phyloP scores from a whole-genome alignment of 768 basidiomycete genomes.

The Porphyrellus cyaneotinctus region DNA sequence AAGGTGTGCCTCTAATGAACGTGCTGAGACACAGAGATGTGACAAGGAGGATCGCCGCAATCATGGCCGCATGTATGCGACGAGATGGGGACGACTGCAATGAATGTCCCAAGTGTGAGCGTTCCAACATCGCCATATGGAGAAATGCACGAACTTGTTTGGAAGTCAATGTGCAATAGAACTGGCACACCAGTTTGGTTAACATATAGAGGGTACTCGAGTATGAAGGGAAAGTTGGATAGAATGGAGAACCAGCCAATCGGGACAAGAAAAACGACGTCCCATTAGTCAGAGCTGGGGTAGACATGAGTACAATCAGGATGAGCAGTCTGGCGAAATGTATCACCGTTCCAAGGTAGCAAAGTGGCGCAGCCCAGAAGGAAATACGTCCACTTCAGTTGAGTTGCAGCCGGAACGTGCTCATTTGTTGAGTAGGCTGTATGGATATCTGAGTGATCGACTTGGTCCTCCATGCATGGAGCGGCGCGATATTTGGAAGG shows the following conservation, averaged over 20 bases:
- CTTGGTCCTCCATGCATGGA: too few relatives aligned
- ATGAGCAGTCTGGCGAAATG: not conserved
- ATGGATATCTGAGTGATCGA: not conserved
- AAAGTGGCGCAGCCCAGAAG: not conserved
- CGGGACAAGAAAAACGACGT: constrained; percentile 3
- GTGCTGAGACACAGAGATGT: constrained; percentile 1
- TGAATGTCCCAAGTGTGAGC: not conserved
- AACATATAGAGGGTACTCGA: not conserved
- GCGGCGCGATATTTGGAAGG: too few relatives aligned
- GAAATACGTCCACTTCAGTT: not conserved
- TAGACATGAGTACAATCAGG: not conserved
- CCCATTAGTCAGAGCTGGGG: not conserved
- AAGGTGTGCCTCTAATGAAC: not conserved
- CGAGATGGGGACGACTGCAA: not conserved
- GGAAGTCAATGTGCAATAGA: not conserved
- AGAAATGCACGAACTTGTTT: not conserved
- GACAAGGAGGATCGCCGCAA: not conserved
- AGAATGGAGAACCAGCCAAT: not conserved
- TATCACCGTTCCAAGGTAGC: not conserved
- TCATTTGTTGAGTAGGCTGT: not conserved
- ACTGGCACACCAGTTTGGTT: not conserved
- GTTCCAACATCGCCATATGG: too few relatives aligned
- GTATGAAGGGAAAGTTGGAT: not conserved
- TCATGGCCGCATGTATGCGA: not conserved
- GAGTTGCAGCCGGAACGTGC: not conserved